Base-by-base conservation (phyloP, 2,329 filamentous ascomycete genomes). In the Pyrenophora graminea region DNA sequence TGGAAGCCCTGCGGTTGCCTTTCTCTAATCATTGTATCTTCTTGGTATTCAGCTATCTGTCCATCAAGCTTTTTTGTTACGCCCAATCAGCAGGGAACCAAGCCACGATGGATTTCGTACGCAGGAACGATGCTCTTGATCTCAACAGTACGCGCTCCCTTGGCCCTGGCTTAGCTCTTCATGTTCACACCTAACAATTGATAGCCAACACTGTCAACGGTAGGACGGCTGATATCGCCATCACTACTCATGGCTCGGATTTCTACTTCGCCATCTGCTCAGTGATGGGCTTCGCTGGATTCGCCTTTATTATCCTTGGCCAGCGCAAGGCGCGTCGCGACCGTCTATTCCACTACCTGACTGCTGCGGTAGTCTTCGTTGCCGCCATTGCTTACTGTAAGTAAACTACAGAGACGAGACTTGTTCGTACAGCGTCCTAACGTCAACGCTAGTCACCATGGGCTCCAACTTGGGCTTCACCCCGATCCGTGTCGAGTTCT, bases 281-380 rank as follows among this genome's bases (percentile, higher is more conserved):
- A 1, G 68, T 85, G 39, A 87, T 88, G 83, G 79, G 75, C 2
- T 52, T 79, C 2, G 69, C 80, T 0, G 83, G 82, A 1, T 67
- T 88, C 15, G 58, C 61, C 42, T 82, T 87, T 64, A 70, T 85
- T 25, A 81, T 69, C 2, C 70, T 82, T 12, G 77, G 79, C 2
- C 74, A 80, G 48, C 77, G 70, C n/a, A 84, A 82, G 64, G 79
- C 80, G 4, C 79, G 82, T 39, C 69, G 73, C 12, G 76, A 85
- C 44, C 82, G 84, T 18, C 67, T 86, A 40, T 87, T 87, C 73
- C 82, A 87, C 72, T 86, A 86, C 75, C 82, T 87, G 63, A 85
- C 82, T 1, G 81, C 82, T 1, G 72, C 73, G 9, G 80, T 86
- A 51, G 82, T 82, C 25, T 77, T 84, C 50, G 79, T 85, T 6